These are phyloP conservation scores for Trypanosoma scelopori DNA, from an alignment of 208 protist species.

Conservation along the genomic window DNA sequence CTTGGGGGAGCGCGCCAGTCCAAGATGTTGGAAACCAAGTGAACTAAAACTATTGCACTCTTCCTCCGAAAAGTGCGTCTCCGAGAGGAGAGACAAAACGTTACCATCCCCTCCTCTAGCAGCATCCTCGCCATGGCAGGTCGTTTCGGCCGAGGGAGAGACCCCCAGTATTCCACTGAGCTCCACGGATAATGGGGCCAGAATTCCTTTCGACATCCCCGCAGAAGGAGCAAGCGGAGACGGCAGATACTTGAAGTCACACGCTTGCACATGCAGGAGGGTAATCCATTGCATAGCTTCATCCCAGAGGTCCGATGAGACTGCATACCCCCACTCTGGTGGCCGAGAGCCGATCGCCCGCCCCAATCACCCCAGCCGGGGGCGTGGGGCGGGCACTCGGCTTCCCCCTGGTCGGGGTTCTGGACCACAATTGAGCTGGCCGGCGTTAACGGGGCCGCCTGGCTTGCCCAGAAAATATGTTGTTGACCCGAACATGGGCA, in stretches of 20 bases:
- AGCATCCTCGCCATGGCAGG: constrained; percentile 1
- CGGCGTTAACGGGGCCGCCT: too few species aligned
- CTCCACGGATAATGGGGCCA: constrained; percentile 8
- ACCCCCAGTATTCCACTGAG: constrained; percentile 14
- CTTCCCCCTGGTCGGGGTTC: constrained; percentile 19
- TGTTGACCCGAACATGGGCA: too few species aligned
- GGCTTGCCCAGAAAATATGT: too few species aligned
- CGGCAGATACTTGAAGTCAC: neutral
- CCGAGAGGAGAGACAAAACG: constrained; percentile 16
- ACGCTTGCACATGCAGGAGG: constrained; percentile 21
- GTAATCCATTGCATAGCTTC: neutral
- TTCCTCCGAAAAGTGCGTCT: neutral
- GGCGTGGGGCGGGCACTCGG: constrained; percentile 10
- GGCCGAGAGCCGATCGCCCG: constrained; percentile 1
- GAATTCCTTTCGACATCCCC: constrained; percentile 6
- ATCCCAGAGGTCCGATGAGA: constrained; percentile 15
- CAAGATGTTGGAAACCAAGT: constrained; percentile 19
- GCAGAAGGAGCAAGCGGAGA: constrained; percentile 1
- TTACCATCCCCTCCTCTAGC: constrained; percentile 5
- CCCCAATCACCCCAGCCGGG: neutral
- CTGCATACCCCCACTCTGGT: constrained; percentile 23
- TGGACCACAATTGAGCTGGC: constrained; percentile 11
- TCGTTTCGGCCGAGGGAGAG: constrained; percentile 11
- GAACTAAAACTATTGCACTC: constrained; percentile 16
- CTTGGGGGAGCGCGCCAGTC: constrained; percentile 6